Evolutionary conservation across 1,139 yeast genomes (phyloP).

Genomic region (Yamadazyma sp.): DNA sequence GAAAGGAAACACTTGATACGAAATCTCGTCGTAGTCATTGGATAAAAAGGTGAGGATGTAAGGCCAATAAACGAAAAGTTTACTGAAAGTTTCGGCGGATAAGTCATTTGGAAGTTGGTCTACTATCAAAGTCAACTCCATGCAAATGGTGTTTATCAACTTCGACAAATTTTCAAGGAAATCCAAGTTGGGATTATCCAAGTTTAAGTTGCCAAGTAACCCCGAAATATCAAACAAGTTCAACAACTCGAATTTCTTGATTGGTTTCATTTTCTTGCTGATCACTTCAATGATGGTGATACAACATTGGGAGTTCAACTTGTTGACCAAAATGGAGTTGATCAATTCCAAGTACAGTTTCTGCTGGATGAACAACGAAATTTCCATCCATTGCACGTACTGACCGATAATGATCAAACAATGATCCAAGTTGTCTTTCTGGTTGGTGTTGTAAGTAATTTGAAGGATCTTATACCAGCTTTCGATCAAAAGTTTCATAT

Average conservation of each 20-base stretch:
- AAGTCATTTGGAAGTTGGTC: conserved; percentile 43
- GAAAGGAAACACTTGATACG: conserved; percentile 79
- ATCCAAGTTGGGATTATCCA: conserved; percentile 38
- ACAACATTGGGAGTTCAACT: conserved; percentile 46
- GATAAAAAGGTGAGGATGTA: conserved; percentile 66
- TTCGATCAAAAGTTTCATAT: conserved; percentile 64
- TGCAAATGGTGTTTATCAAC: conserved; percentile 70
- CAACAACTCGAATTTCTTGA: conserved; percentile 78
- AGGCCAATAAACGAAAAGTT: conserved; percentile 59
- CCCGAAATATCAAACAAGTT: conserved; percentile 64
- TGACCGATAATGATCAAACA: conserved; percentile 74
- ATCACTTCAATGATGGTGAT: conserved; percentile 77
- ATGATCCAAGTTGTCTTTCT: conserved; percentile 54
- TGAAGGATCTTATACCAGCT: conserved; percentile 68
- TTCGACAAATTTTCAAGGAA: conserved; percentile 78
- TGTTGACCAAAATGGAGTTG: conserved; percentile 25
- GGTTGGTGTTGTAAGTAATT: conserved; percentile 17
- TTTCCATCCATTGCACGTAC: conserved; percentile 95
- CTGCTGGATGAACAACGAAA: conserved; percentile 64
- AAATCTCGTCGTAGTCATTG: conserved; percentile 87
- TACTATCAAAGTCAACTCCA: conserved; percentile 67
- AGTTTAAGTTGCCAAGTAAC: conserved; percentile 33
- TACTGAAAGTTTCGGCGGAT: conserved; percentile 36
- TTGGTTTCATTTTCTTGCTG: conserved; percentile 88
- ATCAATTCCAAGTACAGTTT: conserved; percentile 63